phyloP scores from a whole-genome alignment of 768 basidiomycete species.

The Artomyces pyxidatus region DNA sequence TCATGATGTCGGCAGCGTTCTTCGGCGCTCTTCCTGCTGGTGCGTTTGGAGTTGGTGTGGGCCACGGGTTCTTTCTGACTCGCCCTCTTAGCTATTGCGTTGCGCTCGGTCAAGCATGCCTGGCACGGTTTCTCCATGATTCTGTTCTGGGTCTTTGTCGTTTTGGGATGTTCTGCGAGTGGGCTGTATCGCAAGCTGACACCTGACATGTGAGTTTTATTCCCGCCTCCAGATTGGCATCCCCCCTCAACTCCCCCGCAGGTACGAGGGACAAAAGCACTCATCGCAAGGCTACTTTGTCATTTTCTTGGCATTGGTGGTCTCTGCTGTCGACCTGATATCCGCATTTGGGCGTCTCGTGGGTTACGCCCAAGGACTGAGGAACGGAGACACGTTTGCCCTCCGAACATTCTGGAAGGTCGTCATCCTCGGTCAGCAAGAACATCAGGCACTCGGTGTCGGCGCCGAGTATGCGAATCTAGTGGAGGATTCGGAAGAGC shows the following conservation, averaged over 20 bases:
- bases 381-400: conserved; percentile 31
- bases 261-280: conserved; percentile 64
- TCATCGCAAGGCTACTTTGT: conserved; percentile 53
- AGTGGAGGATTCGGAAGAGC: conserved; percentile 46
- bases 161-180: conserved; percentile 60
- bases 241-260: conserved; percentile 20
- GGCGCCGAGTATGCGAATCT: conserved; percentile 54
- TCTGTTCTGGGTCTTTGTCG: conserved; percentile 52
- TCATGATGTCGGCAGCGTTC: conserved; percentile 72
- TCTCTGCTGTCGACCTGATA: conserved; percentile 49
- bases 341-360: conserved; percentile 42
- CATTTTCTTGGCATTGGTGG: conserved; percentile 34
- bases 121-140: conserved; percentile 50
- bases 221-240: background rate
- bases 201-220: conserved; percentile 66
- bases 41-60: conserved; percentile 28
- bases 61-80: background rate
- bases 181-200: conserved; percentile 70
- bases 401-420: conserved; percentile 46
- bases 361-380: conserved; percentile 32
- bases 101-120: conserved; percentile 70
- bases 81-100: conserved; percentile 52
- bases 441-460: conserved; percentile 11
- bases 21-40: conserved; percentile 77
- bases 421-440: conserved; percentile 45